Percentiles rank a stretch among this genome's conserved stretches.
Conservation (phyloP, 2,329 filamentous ascomycete species). For the Trichoderma sp. region DNA sequence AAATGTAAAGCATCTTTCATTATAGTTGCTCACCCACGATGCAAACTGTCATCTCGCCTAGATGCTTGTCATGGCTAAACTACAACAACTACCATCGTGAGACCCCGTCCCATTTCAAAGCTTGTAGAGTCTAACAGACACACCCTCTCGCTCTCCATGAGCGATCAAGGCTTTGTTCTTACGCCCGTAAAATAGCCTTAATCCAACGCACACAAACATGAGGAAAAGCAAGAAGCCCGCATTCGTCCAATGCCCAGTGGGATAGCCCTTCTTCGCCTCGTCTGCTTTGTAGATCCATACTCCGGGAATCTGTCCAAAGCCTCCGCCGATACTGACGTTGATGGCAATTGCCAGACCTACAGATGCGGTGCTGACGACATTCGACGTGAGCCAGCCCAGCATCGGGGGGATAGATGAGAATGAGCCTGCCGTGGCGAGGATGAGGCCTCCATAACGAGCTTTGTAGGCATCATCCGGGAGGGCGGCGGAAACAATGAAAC, state of each 20-base stretch:
- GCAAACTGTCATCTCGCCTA: background rate
- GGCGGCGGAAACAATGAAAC: conserved; percentile 63
- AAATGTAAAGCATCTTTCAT: background rate
- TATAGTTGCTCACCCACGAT: background rate
- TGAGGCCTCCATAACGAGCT: conserved; percentile 68
- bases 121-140: conserved; percentile 45
- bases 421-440: conserved; percentile 65
- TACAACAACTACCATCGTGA: too few species aligned
- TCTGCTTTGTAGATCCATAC: conserved; percentile 73
- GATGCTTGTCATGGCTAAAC: background rate
- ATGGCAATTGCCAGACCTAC: conserved; percentile 70
- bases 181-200: conserved; percentile 59
- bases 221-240: conserved; percentile 62
- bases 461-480: conserved; percentile 62
- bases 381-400: conserved; percentile 70
- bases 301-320: conserved; percentile 69
- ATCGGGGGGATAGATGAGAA: conserved; percentile 71
- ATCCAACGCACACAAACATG: conserved; percentile 52
- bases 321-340: conserved; percentile 67
- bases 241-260: conserved; percentile 70
- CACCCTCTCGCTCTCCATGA: conserved; percentile 36
- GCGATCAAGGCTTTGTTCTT: conserved; percentile 43
- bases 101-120: conserved; percentile 30
- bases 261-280: conserved; percentile 63
- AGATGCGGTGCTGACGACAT: conserved; percentile 65